phyloP scores from a whole-genome alignment of 1,284 basidiomycete species.

The Macrocystidia cucumis region DNA sequence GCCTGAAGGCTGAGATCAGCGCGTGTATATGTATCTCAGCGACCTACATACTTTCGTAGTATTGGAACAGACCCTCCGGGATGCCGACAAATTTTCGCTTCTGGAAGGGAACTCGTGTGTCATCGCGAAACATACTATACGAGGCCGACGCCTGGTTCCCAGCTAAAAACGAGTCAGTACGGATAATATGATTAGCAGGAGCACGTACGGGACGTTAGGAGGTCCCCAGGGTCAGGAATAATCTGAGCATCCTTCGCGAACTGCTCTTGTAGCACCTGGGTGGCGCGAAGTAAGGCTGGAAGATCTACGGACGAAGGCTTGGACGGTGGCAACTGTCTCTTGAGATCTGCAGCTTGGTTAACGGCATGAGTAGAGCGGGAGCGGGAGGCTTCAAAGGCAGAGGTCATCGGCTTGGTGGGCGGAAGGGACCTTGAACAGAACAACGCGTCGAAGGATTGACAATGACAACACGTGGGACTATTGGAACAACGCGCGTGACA shows the following conservation, averaged over 20 bases:
- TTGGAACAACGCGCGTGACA: too few species aligned
- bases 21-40: too few species aligned
- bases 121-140: constrained; percentile 73
- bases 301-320: constrained; percentile 45
- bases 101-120: constrained; percentile 75
- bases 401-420: constrained; percentile 17
- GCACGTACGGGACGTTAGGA: constrained; percentile 44
- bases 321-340: constrained; percentile 16
- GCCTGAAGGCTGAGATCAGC: constrained; percentile 28
- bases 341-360: not conserved
- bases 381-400: constrained; percentile 18
- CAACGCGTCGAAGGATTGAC: constrained; percentile 8
- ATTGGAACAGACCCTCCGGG: constrained; percentile 80
- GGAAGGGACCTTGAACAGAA: too few species aligned
- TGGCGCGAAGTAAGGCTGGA: constrained; percentile 54
- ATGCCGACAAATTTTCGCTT: constrained; percentile 70
- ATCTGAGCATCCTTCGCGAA: constrained; percentile 63
- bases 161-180: constrained; percentile 27
- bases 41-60: constrained; percentile 60
- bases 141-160: constrained; percentile 59
- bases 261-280: constrained; percentile 57
- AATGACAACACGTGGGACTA: constrained; percentile 1
- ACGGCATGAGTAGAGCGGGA: constrained; percentile 1
- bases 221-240: constrained; percentile 68
- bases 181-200: constrained; percentile 2